Base-by-base conservation (phyloP, 768 basidiomycete genomes). In the Brasilioporus rufonigricans region DNA sequence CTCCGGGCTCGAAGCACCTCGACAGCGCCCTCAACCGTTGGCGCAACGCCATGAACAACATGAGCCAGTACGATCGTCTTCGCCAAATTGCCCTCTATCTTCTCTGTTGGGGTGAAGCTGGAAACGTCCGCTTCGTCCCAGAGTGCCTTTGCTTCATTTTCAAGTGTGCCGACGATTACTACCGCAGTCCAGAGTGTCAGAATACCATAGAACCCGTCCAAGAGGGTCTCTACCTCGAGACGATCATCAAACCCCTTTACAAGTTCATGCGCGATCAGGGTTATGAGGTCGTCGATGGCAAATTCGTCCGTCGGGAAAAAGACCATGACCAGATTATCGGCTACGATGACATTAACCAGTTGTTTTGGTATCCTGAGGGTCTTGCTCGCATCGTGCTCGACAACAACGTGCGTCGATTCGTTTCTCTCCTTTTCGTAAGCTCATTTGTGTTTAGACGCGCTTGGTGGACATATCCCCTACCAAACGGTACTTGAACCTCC, bases 141-240 rank as follows among this genome's bases (percentile, higher is more conserved):
- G 97, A 99, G 69, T 92, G 90, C 63, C 75, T 99, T 44, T 98
- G 96, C 78, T 99, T 98, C 82, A 96, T 99, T 68, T 98, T 98
- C 87, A 99, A 99, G 74, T 99, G 97, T 67, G 97, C 97, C 54
- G 97, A 99, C 72, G 97, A 99, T 75, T 98, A 98, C 71, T 99
- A 99, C 73, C 91, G 97, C 55, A 93, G 91, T 55, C 87, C 96
- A 26, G 97, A 98, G 69, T 99, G 97, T 69, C 97, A 99, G 75
- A 96, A 92, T 74, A 79, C 86, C 60, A 73, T 91, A 26, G 97
- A 99, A 41, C 89, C 95, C 5, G 91, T 98, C 2, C 90, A 91
- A 11, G 97, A 98, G 67, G 96, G 96, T 27, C 75, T 98, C 45
- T 99, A 96, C 73, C 83, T 99, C 49, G 83, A 90, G 54, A 81